Base-by-base conservation (phyloP, 345 rosid genomes). In the Anacardium occidentale region DNA sequence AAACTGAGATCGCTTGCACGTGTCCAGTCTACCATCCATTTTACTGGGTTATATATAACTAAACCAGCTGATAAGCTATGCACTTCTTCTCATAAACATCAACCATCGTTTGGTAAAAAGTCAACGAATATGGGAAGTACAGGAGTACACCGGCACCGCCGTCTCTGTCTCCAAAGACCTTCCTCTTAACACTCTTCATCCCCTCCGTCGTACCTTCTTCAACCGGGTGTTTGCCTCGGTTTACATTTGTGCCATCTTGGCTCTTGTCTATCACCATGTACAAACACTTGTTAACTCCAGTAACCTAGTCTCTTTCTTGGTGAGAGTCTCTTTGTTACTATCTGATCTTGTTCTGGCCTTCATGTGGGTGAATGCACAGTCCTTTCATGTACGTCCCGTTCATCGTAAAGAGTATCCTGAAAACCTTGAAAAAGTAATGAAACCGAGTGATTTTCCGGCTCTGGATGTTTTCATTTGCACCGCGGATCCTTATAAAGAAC, bases 401-500 rank as follows among this genome's bases (percentile, higher is more conserved):
- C 70, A 55, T 21, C 83, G 92, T 3, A 34, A 67, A 18, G 87
- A 91, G 42, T 76, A 71, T 77, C 92, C 86, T 0, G 91, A 85
- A 61, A 79, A 76, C 66, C 84, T 84, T 1, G 47, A 79, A 20
- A 77, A 65, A 48, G 75, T 74, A 13, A 4, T 76, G 42, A 70
- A 72, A 47, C 54, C 72, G n/a, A 68, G 74, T 9, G 86, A 86
- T 7, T 83, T 76, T 20, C 97, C 96, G 0, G 83, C 68, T 13
- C 7, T 93, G 45, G 98, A 93, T 44, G 83, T 93, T 76, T 88
- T 91, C 64, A 73, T 93, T 54, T 93, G 97, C 88, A 91, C 98
- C 13, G 96, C 98, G 37, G 97, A 91, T 78, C 98, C 98, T 0
- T 85, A 78, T 80, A 93, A 87, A 77, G 98, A 93, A 76, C 98